A percentile compares a stretch with the other conserved stretches of the same genome.
phyloP scores from a whole-genome alignment of 352 stramenopile species.

The Phytopythium helicoides region DNA sequence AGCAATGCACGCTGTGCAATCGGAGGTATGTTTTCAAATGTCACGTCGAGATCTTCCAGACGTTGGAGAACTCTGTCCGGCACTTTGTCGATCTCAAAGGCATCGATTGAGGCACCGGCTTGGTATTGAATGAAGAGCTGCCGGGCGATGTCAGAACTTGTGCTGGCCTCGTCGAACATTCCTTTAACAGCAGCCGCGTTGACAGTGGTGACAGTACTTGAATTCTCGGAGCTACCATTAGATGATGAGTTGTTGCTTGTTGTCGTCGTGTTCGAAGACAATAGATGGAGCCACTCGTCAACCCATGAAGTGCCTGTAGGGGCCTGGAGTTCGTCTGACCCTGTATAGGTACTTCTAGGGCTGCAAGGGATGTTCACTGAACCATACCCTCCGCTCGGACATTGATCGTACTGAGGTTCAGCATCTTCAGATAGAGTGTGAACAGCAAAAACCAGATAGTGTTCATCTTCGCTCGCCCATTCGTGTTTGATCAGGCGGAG shows the following conservation, averaged over 20 bases:
- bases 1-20: conserved; percentile 11
- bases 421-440: conserved; percentile 2
- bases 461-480: conserved; percentile 10
- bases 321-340: not conserved
- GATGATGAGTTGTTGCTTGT: no score
- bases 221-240: no score
- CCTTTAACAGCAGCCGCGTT: not conserved
- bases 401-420: conserved; percentile 12
- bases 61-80: not conserved
- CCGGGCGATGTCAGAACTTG: conserved; percentile 27
- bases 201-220: no score
- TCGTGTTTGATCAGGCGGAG: conserved; percentile 14
- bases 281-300: conserved; percentile 1
- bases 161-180: not conserved
- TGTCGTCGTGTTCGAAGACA: no score
- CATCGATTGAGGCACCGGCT: not conserved
- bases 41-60: conserved; percentile 1
- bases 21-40: not conserved
- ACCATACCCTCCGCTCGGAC: conserved; percentile 11
- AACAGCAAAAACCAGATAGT: conserved; percentile 20
- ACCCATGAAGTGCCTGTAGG: not conserved
- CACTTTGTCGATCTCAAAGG: not conserved
- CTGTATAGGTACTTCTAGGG: conserved; percentile 2
- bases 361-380: conserved; percentile 38
- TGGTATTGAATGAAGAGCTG: conserved; percentile 19